Evolutionary conservation across 306 rosid species (phyloP), one percentile per base, ranked within the genome.

Genomic region (Luffa aegyptiaca): DNA sequence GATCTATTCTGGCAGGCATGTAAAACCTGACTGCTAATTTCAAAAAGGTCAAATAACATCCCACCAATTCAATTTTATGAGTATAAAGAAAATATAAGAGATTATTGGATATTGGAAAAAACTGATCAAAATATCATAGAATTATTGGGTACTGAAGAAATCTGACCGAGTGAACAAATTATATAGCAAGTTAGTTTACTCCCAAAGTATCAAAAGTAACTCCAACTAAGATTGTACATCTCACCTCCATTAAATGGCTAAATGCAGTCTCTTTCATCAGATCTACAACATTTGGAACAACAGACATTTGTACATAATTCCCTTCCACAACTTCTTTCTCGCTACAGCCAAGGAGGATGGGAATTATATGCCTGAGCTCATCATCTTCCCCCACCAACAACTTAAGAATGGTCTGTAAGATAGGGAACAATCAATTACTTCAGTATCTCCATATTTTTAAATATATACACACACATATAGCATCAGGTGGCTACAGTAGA

Each of bases 201-300:
- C 61, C 31, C 61, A 14, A 7, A 49, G 33, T n/a, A 48, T 72
- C 58, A 73, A 51, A 73, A 73, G 5, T 35, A 51, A 74, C 44
- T 73, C 45, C 61, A 33, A 49, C 16, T 12, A 17, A 5, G 48
- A 75, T 51, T 18, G 14, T 14, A 17, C 57, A 71, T 35, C 85
- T 86, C 84, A 94, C 98, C 97, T 91, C 98, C 97, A 92, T 91
- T 78, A 92, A 89, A 90, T 83, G 98, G 84, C 98, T 92, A 85
- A 84, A 95, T 17, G 90, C 83, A 61, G 89, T 83, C 82, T 94
- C 95, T 84, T 91, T 91, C 82, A 90, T 81, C 87, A 92, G 83
- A 82, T 80, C 64, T 57, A 82, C 42, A 84, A 90, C 81, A 44
- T 86, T 65, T 75, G 80, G 84, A 51, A 71, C 88, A 6, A 62